Percentiles rank a stretch among this genome's conserved stretches.
These are phyloP conservation scores for Umbelopsis sp. DNA, from an alignment of 192 early-diverging fungal species.

Conservation along the genomic window DNA sequence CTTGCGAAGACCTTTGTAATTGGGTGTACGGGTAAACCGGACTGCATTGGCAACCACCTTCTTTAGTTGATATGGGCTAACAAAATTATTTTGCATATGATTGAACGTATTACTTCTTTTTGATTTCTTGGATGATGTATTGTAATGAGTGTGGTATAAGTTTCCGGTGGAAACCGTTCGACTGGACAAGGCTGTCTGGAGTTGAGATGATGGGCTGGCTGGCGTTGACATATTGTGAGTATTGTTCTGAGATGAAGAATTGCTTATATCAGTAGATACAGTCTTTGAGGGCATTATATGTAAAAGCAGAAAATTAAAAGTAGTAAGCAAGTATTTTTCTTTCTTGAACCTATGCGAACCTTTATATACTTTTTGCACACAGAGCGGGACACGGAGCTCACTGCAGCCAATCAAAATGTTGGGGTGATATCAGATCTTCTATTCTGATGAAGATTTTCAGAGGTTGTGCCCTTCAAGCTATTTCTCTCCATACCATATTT, in stretches of 20 bases:
- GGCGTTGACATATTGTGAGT: conserved; percentile 26
- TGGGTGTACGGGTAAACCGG: not conserved
- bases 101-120: conserved; percentile 8
- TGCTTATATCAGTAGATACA: conserved; percentile 21
- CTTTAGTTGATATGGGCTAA: conserved; percentile 13
- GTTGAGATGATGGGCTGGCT: conserved; percentile 21
- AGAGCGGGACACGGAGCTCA: not conserved
- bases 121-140: conserved; percentile 14
- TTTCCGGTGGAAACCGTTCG: conserved; percentile 34
- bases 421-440: not conserved
- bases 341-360: not conserved
- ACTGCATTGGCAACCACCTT: conserved; percentile 7
- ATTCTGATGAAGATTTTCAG: too few species aligned
- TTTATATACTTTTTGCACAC: conserved; percentile 5
- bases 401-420: not conserved
- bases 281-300: conserved; percentile 12
- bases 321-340: not conserved
- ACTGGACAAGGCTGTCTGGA: conserved; percentile 22
- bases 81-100: not conserved
- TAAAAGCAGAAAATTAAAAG: not conserved
- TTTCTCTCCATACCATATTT: too few species aligned
- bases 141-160: conserved; percentile 3
- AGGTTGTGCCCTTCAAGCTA: too few species aligned
- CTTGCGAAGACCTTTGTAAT: not conserved
- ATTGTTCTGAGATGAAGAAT: conserved; percentile 24